A percentile compares a stretch with the other conserved stretches of the same genome.
Conservation (phyloP, 352 stramenopile genomes). For the Globisporangium mamillatum region DNA sequence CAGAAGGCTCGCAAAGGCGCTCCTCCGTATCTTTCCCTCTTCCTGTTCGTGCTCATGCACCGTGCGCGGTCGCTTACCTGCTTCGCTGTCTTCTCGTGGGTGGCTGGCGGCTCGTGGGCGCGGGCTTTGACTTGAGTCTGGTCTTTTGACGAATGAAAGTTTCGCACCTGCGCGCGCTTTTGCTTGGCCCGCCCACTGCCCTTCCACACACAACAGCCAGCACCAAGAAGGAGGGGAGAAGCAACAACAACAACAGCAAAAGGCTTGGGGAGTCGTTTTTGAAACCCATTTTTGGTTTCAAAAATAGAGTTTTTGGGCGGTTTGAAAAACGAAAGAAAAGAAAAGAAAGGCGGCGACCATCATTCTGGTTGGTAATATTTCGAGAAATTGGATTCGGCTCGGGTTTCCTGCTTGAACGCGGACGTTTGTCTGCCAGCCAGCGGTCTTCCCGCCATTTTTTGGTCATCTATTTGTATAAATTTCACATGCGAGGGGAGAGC, state of each 20-base stretch:
- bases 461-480: slow-evolving; percentile 1
- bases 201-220: neutral
- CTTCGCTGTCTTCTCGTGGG: slow-evolving; percentile 29
- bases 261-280: slow-evolving; percentile 12
- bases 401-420: neutral
- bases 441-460: slow-evolving; percentile 11
- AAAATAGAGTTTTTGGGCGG: slow-evolving; percentile 13
- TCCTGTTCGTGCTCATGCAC: neutral
- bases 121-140: slow-evolving; percentile 67
- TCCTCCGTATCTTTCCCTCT: neutral
- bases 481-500: neutral
- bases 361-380: neutral
- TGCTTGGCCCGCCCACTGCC: neutral
- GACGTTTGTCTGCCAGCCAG: slow-evolving; percentile 5
- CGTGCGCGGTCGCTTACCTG: slow-evolving; percentile 30
- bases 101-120: slow-evolving; percentile 57
- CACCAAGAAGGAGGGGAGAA: slow-evolving; percentile 2
- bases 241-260: neutral
- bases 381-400: neutral
- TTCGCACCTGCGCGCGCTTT: slow-evolving; percentile 19
- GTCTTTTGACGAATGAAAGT: slow-evolving; percentile 89
- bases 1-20: neutral
- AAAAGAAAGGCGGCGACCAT: slow-evolving; percentile 4
- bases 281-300: slow-evolving; percentile 15
- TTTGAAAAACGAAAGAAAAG: slow-evolving; percentile 11